Evolutionary conservation across 257 asterid species (phyloP), one percentile per base, ranked within the genome.

Genomic region (Knoxia roxburghii): DNA sequence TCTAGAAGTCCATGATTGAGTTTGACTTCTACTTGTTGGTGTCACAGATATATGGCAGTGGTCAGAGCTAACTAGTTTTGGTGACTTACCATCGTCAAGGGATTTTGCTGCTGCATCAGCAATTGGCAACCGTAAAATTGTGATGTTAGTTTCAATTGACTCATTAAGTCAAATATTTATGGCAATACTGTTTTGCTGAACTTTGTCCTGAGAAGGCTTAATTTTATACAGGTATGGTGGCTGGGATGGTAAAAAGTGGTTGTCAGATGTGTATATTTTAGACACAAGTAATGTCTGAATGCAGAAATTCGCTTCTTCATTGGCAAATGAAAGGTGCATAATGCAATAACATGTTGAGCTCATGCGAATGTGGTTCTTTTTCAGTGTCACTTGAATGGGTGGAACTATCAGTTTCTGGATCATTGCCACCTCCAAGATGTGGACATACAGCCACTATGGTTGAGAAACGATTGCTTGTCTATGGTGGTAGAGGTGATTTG

Each of bases 191-290:
- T 61, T 70, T 62, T 71, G 37, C 65, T 67, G 61, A 21, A 14
- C 68, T 70, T 58, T 55, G 54, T 43, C 59, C 79, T 63, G 64
- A 59, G 67, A 59, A 69, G 61, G 61, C 52, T 61, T 72, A 32
- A 63, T 27, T 64, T 30, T 59, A 50, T 76, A 83, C 85, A 94
- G 99, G 99, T 90, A 79, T 76, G 97, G 99, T 75, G 99, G 99
- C 79, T 94, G 97, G 97, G 99, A 94, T 85, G 96, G 96, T 64
- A 90, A 87, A 81, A 90, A 83, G 86, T 94, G 99, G 99, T 86
- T 90, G 72, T 94, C 99, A 45, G 99, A 94, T 68, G 95, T 94
- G 68, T 88, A 77, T 74, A 76, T 94, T 72, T 77, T 94, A 35
- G 97, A 94, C 77, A 94, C 99, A 75, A 83, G 99, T 94, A 88